Base-by-base conservation (phyloP, 169 alveolate species). In the Cryptosporidium muris region DNA sequence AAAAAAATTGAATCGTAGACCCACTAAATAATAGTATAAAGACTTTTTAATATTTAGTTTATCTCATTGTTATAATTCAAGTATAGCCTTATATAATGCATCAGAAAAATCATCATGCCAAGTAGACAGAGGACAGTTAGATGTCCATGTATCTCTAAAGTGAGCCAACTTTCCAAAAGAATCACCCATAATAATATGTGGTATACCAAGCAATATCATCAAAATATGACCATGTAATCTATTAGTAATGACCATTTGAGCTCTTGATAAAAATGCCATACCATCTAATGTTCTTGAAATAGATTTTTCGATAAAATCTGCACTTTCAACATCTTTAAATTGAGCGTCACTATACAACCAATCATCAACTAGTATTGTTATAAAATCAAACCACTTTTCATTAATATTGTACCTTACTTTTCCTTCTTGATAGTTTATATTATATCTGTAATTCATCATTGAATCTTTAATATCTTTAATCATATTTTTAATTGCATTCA, bases 251-350 rank as follows among this genome's bases (percentile, higher is more conserved):
- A 74, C 68, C 42, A 74, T 9, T 43, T 74, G 54, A 37, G 85
- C 85, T 62, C 85, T 74, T 54, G 85, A 74, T 34, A 74, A 62
- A 47, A 74, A 74, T 74, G 85, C 85, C 85, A 74, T 74, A 16
- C 85, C 85, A 74, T 74, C 85, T 14, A 74, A 45, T 56, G 85
- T 74, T 54, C 85, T 74, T 16, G 85, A 74, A 60, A 74, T 34
- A 9, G 85, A 74, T 51, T 60, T 74, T 16, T 74, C 85, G n/a
- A 74, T 56, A 42, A 45, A 74, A 74, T 74, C 49, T 5, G 14
- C 34, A 25, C 4, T 45, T 25, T 16, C 42, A 34, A 74, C 16
- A 14, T 74, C 34, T 43, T 74, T 74, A 42, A 58, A 74, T 14
- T 42, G 54, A 9, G 63, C 68, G 49, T 74, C 85, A 25, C 85